Conservation (phyloP, 805 yeast genomes). For the Suhomyces pyralidae region DNA sequence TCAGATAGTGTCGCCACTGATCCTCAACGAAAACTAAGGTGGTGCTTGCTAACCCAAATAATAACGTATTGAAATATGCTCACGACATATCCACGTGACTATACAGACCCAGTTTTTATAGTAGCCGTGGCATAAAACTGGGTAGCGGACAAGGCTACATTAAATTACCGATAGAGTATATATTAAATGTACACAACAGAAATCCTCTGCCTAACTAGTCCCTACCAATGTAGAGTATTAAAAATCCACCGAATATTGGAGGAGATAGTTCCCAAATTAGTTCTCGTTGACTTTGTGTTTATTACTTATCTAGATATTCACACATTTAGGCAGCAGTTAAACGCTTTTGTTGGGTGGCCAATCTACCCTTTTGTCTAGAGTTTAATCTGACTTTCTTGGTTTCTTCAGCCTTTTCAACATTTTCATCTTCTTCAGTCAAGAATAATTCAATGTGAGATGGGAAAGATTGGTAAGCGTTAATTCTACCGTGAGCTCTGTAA, state of each 20-base stretch:
- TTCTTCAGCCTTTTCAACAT: conserved; percentile 87
- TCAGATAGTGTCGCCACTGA: neutral
- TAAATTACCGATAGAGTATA: neutral
- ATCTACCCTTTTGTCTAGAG: conserved; percentile 90
- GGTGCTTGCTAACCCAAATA: neutral
- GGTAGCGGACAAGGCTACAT: neutral
- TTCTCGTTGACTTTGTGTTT: conserved; percentile 6
- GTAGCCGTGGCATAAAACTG: neutral
- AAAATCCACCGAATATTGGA: neutral
- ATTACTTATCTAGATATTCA: conserved; percentile 6
- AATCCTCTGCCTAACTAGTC: conserved; percentile 1
- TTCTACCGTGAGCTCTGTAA: conserved; percentile 99
- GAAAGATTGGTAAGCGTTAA: conserved; percentile 97
- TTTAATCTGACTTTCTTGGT: conserved; percentile 65
- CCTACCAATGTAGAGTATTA: conserved; percentile 1
- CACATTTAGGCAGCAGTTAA: conserved; percentile 52
- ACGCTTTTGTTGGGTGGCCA: conserved; percentile 86
- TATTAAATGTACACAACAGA: conserved; percentile 6
- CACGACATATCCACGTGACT: neutral
- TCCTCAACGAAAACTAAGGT: neutral
- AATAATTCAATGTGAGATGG: conserved; percentile 99
- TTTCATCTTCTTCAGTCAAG: conserved; percentile 92
- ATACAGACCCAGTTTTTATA: neutral
- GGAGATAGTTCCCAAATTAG: neutral
- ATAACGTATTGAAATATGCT: neutral